Percentiles rank a stretch among this genome's conserved stretches.
Conservation (phyloP, 768 basidiomycete species). For the Albatrellus ellisii region DNA sequence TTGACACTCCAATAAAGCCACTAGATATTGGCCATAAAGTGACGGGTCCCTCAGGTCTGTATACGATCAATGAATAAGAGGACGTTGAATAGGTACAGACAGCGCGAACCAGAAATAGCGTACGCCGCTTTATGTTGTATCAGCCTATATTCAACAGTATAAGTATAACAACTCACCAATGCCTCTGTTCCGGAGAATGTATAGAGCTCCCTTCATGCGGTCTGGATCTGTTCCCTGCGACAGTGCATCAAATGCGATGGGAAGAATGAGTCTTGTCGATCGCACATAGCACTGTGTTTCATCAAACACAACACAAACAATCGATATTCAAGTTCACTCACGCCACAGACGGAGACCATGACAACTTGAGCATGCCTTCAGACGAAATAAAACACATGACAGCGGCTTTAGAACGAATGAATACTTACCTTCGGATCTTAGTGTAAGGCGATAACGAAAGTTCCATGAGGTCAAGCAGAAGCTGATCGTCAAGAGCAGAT, state of each 20-base stretch:
- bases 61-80: conserved; percentile 1
- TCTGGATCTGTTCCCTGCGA: conserved; percentile 76
- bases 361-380: conserved; percentile 56
- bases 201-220: conserved; percentile 89
- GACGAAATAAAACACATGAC: not conserved
- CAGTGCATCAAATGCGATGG: conserved; percentile 46
- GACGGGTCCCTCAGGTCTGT: conserved; percentile 29
- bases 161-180: conserved; percentile 30
- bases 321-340: conserved; percentile 23
- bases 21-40: conserved; percentile 43
- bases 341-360: conserved; percentile 48
- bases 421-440: conserved; percentile 51
- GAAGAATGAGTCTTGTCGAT: conserved; percentile 53
- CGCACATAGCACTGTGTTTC: conserved; percentile 32
- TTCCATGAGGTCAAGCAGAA: conserved; percentile 56
- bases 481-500: conserved; percentile 56
- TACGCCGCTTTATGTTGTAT: conserved; percentile 36
- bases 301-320: not conserved
- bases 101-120: conserved; percentile 48
- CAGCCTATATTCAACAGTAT: conserved; percentile 7
- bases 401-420: not conserved
- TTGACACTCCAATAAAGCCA: conserved; percentile 59
- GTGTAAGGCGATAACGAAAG: conserved; percentile 74
- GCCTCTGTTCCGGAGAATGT: conserved; percentile 63
- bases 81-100: not conserved